phyloP scores from a whole-genome alignment of 2,329 filamentous ascomycete species.

The Colletotrichum sp. region DNA sequence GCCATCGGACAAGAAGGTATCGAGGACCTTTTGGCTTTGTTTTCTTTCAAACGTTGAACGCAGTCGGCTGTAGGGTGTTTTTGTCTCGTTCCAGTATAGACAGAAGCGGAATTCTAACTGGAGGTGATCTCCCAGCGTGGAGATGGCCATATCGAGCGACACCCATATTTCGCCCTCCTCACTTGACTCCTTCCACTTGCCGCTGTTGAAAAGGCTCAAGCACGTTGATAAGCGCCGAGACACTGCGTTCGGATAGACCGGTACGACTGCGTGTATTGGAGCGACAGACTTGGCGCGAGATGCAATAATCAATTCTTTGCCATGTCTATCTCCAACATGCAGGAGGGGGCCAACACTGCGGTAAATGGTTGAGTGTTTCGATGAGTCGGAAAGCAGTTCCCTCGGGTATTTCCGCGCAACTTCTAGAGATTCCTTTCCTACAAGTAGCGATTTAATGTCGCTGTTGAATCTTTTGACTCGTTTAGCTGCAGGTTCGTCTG shows the following conservation, averaged over 20 bases:
- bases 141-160: slow-evolving; percentile 32
- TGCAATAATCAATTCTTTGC: not conserved
- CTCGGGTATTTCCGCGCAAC: slow-evolving; percentile 2
- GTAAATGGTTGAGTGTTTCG: not conserved
- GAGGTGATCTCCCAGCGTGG: slow-evolving; percentile 28
- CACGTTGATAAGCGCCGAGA: not conserved
- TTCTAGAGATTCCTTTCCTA: slow-evolving; percentile 1
- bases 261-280: not conserved
- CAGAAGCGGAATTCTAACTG: slow-evolving; percentile 35
- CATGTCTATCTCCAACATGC: not conserved
- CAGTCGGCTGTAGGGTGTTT: slow-evolving; percentile 32
- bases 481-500: not conserved
- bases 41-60: slow-evolving; percentile 32
- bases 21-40: slow-evolving; percentile 39
- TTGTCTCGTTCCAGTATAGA: slow-evolving; percentile 49
- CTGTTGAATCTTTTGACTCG: not conserved
- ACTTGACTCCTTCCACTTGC: slow-evolving; percentile 16
- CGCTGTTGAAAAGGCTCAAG: slow-evolving; percentile 10
- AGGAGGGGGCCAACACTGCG: not conserved
- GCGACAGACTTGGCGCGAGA: not conserved
- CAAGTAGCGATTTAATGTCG: not conserved
- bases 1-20: slow-evolving; percentile 37
- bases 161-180: slow-evolving; percentile 35
- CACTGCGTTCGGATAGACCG: not conserved
- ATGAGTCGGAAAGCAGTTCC: not conserved